Percentiles rank a stretch among this genome's conserved stretches.
Conservation (phyloP, 2,329 filamentous ascomycete genomes). For the Madurella mycetomatis region DNA sequence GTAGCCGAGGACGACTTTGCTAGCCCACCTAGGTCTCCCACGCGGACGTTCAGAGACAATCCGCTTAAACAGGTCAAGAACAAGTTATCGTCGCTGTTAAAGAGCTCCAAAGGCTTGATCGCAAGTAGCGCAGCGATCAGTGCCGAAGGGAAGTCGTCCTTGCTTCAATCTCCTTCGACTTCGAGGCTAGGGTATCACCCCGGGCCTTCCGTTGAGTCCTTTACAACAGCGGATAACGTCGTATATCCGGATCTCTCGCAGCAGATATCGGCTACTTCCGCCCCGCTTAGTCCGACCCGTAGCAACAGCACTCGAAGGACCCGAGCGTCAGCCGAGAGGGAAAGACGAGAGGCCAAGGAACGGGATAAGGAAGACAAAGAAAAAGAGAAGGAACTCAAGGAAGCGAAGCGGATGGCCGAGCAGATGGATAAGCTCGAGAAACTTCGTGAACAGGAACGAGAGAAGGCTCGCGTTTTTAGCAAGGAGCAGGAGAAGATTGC, state of each 20-base stretch:
- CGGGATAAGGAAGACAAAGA: constrained; percentile 53
- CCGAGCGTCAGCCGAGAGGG: constrained; percentile 56
- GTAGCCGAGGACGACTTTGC: constrained; percentile 41
- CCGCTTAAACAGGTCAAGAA: constrained; percentile 89
- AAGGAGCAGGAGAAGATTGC: constrained; percentile 25
- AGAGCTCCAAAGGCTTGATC: constrained; percentile 80
- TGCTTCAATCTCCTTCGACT: constrained; percentile 51
- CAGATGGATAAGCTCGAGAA: constrained; percentile 66
- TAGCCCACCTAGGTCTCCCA: constrained; percentile 54
- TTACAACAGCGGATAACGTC: constrained; percentile 35
- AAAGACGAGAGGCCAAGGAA: constrained; percentile 58
- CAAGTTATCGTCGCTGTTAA: constrained; percentile 85
- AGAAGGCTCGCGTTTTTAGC: constrained; percentile 19
- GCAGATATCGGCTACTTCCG: constrained; percentile 31
- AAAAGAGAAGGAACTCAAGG: constrained; percentile 46
- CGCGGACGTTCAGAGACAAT: constrained; percentile 60
- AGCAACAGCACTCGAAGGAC: constrained; percentile 44
- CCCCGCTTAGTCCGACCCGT: constrained; percentile 41
- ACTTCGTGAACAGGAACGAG: constrained; percentile 47
- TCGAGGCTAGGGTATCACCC: constrained; percentile 42
- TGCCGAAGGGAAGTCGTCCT: constrained; percentile 54
- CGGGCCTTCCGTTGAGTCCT: constrained; percentile 46
- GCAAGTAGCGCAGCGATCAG: constrained; percentile 67
- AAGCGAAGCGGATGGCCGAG: constrained; percentile 59
- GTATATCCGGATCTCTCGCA: constrained; percentile 46